Evolutionary conservation across 1,284 basidiomycete genomes (phyloP), one percentile per base, ranked within the genome.

Genomic region (Phenoliferia sp.): DNA sequence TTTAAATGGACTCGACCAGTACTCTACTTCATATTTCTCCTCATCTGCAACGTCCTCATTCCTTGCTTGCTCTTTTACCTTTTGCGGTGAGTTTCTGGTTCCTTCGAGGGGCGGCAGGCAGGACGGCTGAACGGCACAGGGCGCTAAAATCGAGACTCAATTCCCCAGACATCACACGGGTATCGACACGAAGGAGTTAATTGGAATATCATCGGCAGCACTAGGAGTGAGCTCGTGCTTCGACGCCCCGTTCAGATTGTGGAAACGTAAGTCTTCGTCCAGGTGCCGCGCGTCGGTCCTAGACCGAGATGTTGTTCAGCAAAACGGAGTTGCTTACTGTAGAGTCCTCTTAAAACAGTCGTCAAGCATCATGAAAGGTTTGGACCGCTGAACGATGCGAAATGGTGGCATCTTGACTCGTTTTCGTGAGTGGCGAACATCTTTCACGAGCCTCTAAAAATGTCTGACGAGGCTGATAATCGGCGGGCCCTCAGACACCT

Each of bases 161-260:
- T 52, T 52, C 28, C 5, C 48, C 22, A 22, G 17, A 19, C 9
- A 19, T n/a, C 22, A 52, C 19, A 52, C 48, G 48, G 28, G 7
- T 5, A 19, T 52, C 7, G 48, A 52, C 48, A 19, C 5, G 7
- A 52, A 52, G 19, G 48, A 52, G 48, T 26, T 72, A n/a, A 67
- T 72, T 57, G 72, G 72, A 1, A 71, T 75, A 29, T 68, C 66
- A 2, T 65, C 64, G 0, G 72, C 72, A 1, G 68, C 69, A 0
- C 63, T 75, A 17, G 74, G 74, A 3, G 54, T 72, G 0, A 66
- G 61, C 17, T 59, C 36, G 15, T 75, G 70, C 48, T 70, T 75
- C 52, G 74, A 75, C 29, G 72, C 69, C 0, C 73, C 73, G 16
- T 69, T 75, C 26, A 58, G 73, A 28, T 48, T 73, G 36, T 72